phyloP scores from a whole-genome alignment of 1,284 basidiomycete genomes.

The Puccinia polysora region DNA sequence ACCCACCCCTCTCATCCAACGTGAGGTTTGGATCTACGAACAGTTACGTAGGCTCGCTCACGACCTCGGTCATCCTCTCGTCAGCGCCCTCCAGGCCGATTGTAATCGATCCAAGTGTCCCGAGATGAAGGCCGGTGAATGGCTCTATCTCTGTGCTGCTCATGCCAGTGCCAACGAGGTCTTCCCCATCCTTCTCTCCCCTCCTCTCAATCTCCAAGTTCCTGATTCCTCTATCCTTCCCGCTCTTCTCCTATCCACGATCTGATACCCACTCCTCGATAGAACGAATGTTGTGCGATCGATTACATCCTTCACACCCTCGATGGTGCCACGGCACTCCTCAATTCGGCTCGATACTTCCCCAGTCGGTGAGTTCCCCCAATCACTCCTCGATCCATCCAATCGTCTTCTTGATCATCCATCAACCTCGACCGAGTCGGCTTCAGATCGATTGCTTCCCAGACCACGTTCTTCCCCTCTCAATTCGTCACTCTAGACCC shows the following conservation, averaged over 20 bases:
- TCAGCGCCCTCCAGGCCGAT: conserved; percentile 76
- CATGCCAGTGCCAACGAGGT: conserved; percentile 56
- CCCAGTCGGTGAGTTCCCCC: conserved; percentile 70
- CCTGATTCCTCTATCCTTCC: conserved; percentile 30
- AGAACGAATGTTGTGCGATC: conserved; percentile 86
- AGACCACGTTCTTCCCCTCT: background rate
- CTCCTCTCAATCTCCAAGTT: conserved; percentile 30
- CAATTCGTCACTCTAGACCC: too few relatives aligned
- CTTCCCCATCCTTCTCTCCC: conserved; percentile 68
- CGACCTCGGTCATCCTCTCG: conserved; percentile 81
- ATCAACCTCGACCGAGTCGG: too few relatives aligned
- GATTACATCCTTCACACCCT: conserved; percentile 94
- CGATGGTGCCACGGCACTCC: conserved; percentile 84
- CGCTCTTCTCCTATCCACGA: background rate
- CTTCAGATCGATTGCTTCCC: background rate
- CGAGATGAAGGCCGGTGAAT: conserved; percentile 95
- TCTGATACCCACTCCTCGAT: too few relatives aligned
- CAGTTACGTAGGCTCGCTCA: conserved; percentile 85
- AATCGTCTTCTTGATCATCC: too few relatives aligned
- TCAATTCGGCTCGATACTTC: conserved; percentile 85
- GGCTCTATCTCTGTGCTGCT: conserved; percentile 91
- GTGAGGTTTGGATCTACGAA: conserved; percentile 86
- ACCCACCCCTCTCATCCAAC: conserved; percentile 62
- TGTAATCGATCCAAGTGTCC: conserved; percentile 79
- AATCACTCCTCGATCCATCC: too few relatives aligned